A percentile compares a stretch with the other conserved stretches of the same genome.
These are phyloP conservation scores for Lumnitzera littorea DNA, from an alignment of 345 rosid species.

Conservation along the genomic window DNA sequence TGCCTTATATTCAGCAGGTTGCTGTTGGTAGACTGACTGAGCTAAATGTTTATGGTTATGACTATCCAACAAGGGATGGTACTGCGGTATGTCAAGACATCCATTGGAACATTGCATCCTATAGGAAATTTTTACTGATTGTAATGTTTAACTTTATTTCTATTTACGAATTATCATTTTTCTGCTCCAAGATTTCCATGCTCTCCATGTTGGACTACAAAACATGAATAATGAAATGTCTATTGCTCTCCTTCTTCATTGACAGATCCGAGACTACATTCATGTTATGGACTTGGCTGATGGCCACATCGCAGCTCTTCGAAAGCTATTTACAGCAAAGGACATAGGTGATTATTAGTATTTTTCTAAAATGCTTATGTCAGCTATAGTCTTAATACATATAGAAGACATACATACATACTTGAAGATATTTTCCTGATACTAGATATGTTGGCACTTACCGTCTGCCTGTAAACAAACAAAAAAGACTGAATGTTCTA, in stretches of 20 bases:
- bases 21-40: conserved; percentile 89
- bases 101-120: neutral
- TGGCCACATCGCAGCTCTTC: conserved; percentile 83
- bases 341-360: conserved; percentile 43
- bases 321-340: conserved; percentile 50
- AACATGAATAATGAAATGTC: neutral
- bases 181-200: neutral
- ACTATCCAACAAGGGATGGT: conserved; percentile 89
- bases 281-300: conserved; percentile 98
- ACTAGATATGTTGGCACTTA: neutral
- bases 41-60: conserved; percentile 86
- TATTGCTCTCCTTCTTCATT: conserved; percentile 4
- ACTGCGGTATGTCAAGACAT: conserved; percentile 53
- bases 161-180: neutral
- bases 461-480: conserved; percentile 1
- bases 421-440: too few relatives aligned
- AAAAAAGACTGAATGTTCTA: neutral
- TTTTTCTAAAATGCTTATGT: neutral
- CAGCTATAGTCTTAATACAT: neutral
- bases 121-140: neutral
- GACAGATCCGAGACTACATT: conserved; percentile 83
- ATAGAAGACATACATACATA: too few relatives aligned
- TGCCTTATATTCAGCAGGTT: conserved; percentile 97
- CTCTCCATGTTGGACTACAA: neutral
- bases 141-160: neutral